phyloP scores from a whole-genome alignment of 331 rosid genomes.

The Malus hybrid region DNA sequence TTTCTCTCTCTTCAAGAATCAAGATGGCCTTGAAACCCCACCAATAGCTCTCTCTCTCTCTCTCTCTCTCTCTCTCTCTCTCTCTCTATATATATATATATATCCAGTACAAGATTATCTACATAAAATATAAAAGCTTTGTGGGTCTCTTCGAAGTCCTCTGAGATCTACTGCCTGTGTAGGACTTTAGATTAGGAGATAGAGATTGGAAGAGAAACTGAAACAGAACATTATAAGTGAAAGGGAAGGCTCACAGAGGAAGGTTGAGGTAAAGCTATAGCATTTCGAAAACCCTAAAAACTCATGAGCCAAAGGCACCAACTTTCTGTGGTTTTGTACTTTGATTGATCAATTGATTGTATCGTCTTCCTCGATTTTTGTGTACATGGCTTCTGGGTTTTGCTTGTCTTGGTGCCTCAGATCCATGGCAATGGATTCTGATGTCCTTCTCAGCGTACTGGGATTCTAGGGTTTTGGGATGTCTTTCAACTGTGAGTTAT shows the following conservation, averaged over 20 bases:
- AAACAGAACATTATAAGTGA: slow-evolving; percentile 1
- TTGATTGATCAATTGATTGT: slow-evolving; percentile 11
- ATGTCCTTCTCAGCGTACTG: slow-evolving; percentile 6
- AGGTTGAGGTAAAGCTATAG: slow-evolving; percentile 1
- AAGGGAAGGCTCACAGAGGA: slow-evolving; percentile 1
- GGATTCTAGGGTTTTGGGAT: slow-evolving; percentile 20
- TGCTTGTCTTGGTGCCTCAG: slow-evolving; percentile 28
- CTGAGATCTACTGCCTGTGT: slow-evolving; percentile 42
- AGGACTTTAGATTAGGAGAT: slow-evolving; percentile 12
- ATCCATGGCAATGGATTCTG: slow-evolving; percentile 42
- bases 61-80: not conserved
- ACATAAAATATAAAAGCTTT: not conserved
- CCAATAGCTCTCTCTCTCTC: slow-evolving; percentile 18
- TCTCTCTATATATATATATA: not conserved
- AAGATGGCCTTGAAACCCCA: slow-evolving; percentile 31
- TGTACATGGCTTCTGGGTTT: slow-evolving; percentile 12
- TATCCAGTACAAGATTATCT: not conserved
- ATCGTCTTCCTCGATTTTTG: slow-evolving; percentile 29
- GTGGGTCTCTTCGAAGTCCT: not conserved
- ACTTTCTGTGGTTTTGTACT: not conserved
- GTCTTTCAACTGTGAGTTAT: not conserved
- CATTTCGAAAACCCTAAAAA: slow-evolving; percentile 8
- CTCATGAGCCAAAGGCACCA: not conserved
- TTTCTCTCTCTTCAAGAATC: slow-evolving; percentile 36
- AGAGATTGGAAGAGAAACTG: slow-evolving; percentile 26